phyloP scores from a whole-genome alignment of 2,329 filamentous ascomycete genomes.

The Knoxdaviesia proteae region DNA sequence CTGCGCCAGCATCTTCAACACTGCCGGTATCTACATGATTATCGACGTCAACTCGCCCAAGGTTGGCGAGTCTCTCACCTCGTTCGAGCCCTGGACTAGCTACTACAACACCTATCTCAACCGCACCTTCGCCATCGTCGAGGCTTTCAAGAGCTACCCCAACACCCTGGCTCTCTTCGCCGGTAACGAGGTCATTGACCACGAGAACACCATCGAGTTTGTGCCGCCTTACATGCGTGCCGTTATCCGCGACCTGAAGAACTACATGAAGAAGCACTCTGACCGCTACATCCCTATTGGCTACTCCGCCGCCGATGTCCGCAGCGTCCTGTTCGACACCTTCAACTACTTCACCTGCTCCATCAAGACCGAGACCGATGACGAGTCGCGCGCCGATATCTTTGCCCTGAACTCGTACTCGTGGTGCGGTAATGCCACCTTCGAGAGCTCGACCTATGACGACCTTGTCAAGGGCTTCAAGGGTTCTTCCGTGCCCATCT shows the following conservation, averaged over 20 bases:
- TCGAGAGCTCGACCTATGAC: conserved; percentile 40
- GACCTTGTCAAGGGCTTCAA: conserved; percentile 43
- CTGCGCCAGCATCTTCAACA: conserved; percentile 48
- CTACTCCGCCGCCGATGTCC: conserved; percentile 65
- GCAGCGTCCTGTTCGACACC: conserved; percentile 49
- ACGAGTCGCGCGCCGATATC: conserved; percentile 47
- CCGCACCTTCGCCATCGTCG: conserved; percentile 44
- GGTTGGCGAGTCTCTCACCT: conserved; percentile 33
- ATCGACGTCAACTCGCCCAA: conserved; percentile 48
- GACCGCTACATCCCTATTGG: conserved; percentile 53
- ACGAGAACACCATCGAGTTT: conserved; percentile 32
- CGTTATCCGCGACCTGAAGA: conserved; percentile 61
- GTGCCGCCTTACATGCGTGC: conserved; percentile 55
- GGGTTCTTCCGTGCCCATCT: conserved; percentile 47
- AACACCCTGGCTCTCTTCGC: conserved; percentile 57
- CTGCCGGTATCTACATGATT: conserved; percentile 47
- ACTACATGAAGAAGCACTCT: conserved; percentile 53
- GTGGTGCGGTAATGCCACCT: conserved; percentile 47
- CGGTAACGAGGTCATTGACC: conserved; percentile 59
- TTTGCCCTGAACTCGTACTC: conserved; percentile 59
- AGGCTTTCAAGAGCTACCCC: conserved; percentile 45
- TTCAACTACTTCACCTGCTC: conserved; percentile 59
- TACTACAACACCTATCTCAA: conserved; percentile 42
- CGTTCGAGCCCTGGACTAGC: conserved; percentile 31
- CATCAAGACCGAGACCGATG: conserved; percentile 26